phyloP scores from a whole-genome alignment of 768 basidiomycete species.

The Cyathus striatus region DNA sequence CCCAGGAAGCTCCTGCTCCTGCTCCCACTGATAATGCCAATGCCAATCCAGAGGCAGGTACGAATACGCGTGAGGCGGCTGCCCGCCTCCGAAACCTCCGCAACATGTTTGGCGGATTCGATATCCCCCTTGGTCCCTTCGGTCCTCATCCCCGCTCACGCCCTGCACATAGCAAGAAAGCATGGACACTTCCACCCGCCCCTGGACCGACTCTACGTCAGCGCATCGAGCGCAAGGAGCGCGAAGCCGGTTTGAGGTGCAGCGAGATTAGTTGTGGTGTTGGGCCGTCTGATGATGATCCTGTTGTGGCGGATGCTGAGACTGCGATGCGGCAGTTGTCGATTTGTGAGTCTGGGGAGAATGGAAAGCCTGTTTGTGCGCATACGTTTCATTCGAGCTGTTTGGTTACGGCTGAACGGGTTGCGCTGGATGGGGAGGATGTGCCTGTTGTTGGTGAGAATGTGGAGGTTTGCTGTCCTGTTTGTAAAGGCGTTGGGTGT shows the following conservation, averaged over 20 bases:
- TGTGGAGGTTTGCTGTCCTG: slow-evolving; percentile 72
- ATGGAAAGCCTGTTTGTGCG: slow-evolving; percentile 35
- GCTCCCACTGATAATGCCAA: too few relatives aligned
- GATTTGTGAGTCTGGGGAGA: slow-evolving; percentile 23
- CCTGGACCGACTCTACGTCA: slow-evolving; percentile 72
- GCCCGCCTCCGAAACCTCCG: too few relatives aligned
- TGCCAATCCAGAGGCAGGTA: too few relatives aligned
- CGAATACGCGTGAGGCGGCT: too few relatives aligned
- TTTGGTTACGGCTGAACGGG: slow-evolving; percentile 61
- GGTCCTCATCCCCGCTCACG: neutral
- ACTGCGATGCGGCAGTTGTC: slow-evolving; percentile 29
- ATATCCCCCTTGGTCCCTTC: neutral
- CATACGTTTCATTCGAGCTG: slow-evolving; percentile 74
- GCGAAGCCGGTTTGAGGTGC: slow-evolving; percentile 69
- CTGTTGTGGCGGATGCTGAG: slow-evolving; percentile 27
- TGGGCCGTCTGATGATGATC: slow-evolving; percentile 73
- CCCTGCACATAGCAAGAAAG: slow-evolving; percentile 24
- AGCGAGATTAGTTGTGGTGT: slow-evolving; percentile 69
- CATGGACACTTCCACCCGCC: slow-evolving; percentile 58
- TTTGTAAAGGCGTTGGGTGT: slow-evolving; percentile 61
- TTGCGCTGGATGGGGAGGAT: slow-evolving; percentile 58
- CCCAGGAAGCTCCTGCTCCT: too few relatives aligned
- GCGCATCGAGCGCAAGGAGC: slow-evolving; percentile 66
- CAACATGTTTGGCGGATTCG: too few relatives aligned
- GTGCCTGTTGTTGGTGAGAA: slow-evolving; percentile 28